Evolutionary conservation across 73 alveolate genomes (phyloP).

Genomic region (Tetrahymena borealis): DNA sequence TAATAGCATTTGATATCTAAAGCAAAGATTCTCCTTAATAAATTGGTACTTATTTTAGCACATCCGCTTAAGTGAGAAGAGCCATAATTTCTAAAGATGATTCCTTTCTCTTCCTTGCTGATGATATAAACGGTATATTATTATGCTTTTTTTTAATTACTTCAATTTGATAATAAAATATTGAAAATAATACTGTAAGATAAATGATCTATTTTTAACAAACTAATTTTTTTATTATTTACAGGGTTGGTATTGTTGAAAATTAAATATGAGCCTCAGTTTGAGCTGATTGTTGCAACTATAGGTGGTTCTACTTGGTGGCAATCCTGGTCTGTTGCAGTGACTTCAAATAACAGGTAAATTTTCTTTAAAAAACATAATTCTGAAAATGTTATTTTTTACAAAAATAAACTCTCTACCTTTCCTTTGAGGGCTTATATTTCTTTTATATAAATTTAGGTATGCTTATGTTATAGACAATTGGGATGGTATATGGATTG

Average conservation of each 20-base stretch:
- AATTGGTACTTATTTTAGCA: neutral
- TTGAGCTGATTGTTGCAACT: neutral
- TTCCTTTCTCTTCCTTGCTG: neutral
- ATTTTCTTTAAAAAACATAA: too few relatives aligned
- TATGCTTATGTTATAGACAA: neutral
- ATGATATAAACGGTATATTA: neutral
- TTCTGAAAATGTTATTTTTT: neutral
- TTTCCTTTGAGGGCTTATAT: neutral
- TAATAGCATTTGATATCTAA: neutral
- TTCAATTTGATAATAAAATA: neutral
- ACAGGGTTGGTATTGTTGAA: neutral
- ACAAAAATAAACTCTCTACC: neutral
- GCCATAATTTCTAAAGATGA: neutral
- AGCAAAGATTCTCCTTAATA: neutral
- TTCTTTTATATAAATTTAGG: neutral
- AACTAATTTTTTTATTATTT: neutral
- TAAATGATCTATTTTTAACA: neutral
- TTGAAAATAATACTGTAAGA: neutral
- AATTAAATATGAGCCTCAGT: neutral
- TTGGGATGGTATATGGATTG: neutral
- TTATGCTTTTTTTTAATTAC: neutral
- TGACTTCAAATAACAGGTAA: neutral
- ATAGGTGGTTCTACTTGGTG: constrained; percentile 2
- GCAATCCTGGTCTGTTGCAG: neutral
- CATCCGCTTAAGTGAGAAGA: neutral